These are phyloP conservation scores for Cupressus sempervirens DNA, from an alignment of 75 land plant genomes.

Conservation along the genomic window DNA sequence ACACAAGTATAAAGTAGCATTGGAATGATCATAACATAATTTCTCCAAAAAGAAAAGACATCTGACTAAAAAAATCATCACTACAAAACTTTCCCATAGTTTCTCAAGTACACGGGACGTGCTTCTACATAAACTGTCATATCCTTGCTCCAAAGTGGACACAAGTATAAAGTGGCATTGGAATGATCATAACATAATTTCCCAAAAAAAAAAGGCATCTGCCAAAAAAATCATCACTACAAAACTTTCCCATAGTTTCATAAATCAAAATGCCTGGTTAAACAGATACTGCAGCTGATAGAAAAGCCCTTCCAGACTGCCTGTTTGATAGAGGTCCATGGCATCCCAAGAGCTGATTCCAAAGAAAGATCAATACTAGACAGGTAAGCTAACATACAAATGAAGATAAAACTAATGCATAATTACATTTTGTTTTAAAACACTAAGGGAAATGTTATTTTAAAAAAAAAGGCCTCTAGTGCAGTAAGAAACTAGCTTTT, in stretches of 20 bases:
- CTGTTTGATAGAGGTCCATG: constrained; percentile 39
- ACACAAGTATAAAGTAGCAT: too few relatives aligned
- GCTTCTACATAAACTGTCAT: neutral
- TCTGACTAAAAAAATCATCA: neutral
- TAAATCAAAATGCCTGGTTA: neutral
- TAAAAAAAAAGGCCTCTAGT: neutral
- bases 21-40: neutral
- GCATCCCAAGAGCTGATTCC: constrained; percentile 45
- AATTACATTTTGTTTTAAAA: neutral
- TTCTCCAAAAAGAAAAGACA: neutral
- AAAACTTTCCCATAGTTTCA: neutral
- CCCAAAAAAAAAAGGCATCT: neutral
- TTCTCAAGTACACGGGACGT: too few relatives aligned
- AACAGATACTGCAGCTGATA: constrained; percentile 22
- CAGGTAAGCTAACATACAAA: neutral
- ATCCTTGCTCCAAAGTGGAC: neutral
- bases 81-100: neutral
- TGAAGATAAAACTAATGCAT: neutral
- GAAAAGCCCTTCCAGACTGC: constrained; percentile 35
- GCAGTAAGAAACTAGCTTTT: neutral
- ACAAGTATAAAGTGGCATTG: neutral
- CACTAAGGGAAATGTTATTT: neutral
- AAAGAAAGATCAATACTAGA: neutral
- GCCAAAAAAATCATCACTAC: neutral
- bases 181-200: neutral